A percentile compares a stretch with the other conserved stretches of the same genome.
phyloP scores from a whole-genome alignment of 345 rosid genomes.

The Turnera subulata region DNA sequence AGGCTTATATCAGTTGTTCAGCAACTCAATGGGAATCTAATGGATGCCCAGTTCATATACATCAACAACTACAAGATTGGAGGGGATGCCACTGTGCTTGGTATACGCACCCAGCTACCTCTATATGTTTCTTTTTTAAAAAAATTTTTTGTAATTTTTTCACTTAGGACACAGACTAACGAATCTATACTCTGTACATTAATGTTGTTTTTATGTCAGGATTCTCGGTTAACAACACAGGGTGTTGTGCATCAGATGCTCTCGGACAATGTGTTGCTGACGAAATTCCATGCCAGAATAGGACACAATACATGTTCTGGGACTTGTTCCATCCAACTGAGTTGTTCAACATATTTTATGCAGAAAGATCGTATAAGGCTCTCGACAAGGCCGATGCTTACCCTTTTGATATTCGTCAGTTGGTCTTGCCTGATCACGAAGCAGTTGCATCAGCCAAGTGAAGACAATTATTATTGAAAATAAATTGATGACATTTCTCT shows the following conservation, averaged over 20 bases:
- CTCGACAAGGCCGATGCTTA: slow-evolving; percentile 15
- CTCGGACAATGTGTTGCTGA: slow-evolving; percentile 19
- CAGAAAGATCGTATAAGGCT: slow-evolving; percentile 19
- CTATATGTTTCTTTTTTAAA: background rate
- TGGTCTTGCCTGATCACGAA: slow-evolving; percentile 1
- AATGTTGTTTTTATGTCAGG: slow-evolving; percentile 1
- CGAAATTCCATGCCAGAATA: slow-evolving; percentile 30
- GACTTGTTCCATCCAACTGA: slow-evolving; percentile 54
- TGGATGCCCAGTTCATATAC: slow-evolving; percentile 28
- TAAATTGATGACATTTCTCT: too few relatives aligned
- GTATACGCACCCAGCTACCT: background rate
- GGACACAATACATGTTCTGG: slow-evolving; percentile 39
- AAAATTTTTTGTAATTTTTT: too few relatives aligned
- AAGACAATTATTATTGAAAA: too few relatives aligned
- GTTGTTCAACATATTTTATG: slow-evolving; percentile 19
- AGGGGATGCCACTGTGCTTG: background rate
- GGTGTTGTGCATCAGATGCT: background rate
- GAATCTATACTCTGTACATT: background rate
- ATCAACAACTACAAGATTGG: slow-evolving; percentile 12
- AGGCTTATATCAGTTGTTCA: slow-evolving; percentile 21
- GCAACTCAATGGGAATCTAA: slow-evolving; percentile 12
- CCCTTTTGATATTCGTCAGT: slow-evolving; percentile 23
- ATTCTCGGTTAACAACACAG: background rate
- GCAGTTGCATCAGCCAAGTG: too few relatives aligned
- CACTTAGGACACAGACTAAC: too few relatives aligned